Evolutionary conservation across 129 eudicot genomes (phyloP).

Genomic region (Artemisia annua): DNA sequence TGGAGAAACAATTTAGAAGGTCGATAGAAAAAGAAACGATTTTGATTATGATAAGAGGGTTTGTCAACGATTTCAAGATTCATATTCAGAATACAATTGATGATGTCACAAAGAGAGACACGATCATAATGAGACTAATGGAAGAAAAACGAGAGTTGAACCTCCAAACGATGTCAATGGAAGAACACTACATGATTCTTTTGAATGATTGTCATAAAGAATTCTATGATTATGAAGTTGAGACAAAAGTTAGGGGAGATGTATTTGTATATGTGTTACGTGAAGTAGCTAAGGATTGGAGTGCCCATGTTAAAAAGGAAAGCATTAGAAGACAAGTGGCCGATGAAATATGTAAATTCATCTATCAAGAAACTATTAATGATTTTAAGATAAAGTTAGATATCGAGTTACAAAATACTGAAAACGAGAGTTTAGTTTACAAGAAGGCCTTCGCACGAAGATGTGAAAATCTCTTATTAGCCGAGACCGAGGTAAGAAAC

Average conservation of each 20-base stretch:
- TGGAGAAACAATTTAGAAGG: slow-evolving; percentile 52
- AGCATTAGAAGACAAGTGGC: slow-evolving; percentile 3
- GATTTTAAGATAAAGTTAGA: slow-evolving; percentile 17
- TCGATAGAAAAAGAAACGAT: slow-evolving; percentile 54
- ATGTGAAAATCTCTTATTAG: slow-evolving; percentile 62
- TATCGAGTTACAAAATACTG: slow-evolving; percentile 22
- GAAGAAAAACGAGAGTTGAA: slow-evolving; percentile 25
- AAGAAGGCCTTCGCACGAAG: slow-evolving; percentile 54
- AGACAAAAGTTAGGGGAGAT: slow-evolving; percentile 24
- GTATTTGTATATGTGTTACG: slow-evolving; percentile 7
- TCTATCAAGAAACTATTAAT: slow-evolving; percentile 25
- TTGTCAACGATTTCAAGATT: slow-evolving; percentile 33
- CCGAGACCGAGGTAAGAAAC: slow-evolving; percentile 63
- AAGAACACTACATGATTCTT: slow-evolving; percentile 47
- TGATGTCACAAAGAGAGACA: slow-evolving; percentile 32
- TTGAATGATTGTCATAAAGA: slow-evolving; percentile 35
- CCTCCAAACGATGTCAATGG: slow-evolving; percentile 33
- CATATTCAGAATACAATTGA: slow-evolving; percentile 14
- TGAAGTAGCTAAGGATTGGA: slow-evolving; percentile 25
- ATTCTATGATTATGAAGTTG: slow-evolving; percentile 21
- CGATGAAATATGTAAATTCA: slow-evolving; percentile 34
- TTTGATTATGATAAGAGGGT: slow-evolving; percentile 39
- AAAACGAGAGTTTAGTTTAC: slow-evolving; percentile 42
- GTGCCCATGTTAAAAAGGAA: slow-evolving; percentile 6
- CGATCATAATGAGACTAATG: slow-evolving; percentile 40